These are phyloP conservation scores for Nemania sp. DNA, from an alignment of 2,329 filamentous ascomycete genomes.

Conservation along the genomic window DNA sequence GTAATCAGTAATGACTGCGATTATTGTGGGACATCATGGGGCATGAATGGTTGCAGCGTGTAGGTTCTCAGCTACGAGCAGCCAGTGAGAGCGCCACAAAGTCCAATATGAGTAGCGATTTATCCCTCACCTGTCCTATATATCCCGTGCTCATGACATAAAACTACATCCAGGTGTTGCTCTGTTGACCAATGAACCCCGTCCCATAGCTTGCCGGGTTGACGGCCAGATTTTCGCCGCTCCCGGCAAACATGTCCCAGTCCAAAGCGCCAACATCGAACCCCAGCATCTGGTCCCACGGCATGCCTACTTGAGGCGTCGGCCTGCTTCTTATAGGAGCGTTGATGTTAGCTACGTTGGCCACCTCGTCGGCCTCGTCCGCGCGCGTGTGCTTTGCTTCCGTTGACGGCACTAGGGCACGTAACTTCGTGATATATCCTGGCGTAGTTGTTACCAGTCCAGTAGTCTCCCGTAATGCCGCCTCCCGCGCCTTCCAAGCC, in stretches of 20 bases:
- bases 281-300: conserved; percentile 41
- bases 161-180: conserved; percentile 23
- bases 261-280: conserved; percentile 36
- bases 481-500: conserved; percentile 57
- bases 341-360: conserved; percentile 12
- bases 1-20: too few species aligned
- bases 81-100: not conserved
- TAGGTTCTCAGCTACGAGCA: too few species aligned
- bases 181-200: conserved; percentile 25
- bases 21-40: too few species aligned
- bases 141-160: not conserved
- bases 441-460: conserved; percentile 49
- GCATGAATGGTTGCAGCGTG: too few species aligned
- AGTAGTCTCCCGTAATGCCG: conserved; percentile 41
- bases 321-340: conserved; percentile 2
- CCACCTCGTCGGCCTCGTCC: conserved; percentile 29
- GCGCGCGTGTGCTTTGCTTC: conserved; percentile 40
- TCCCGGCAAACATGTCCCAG: conserved; percentile 39
- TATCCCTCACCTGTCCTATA: not conserved
- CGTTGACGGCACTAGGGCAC: conserved; percentile 45
- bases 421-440: conserved; percentile 50
- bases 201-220: conserved; percentile 21
- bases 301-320: conserved; percentile 25
- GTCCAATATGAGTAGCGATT: conserved; percentile 20
- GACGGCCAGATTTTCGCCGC: conserved; percentile 16